A percentile compares a stretch with the other conserved stretches of the same genome.
Evolutionary conservation across 352 stramenopile genomes (phyloP).

Genomic region (Phytophthora chlamydospora): DNA sequence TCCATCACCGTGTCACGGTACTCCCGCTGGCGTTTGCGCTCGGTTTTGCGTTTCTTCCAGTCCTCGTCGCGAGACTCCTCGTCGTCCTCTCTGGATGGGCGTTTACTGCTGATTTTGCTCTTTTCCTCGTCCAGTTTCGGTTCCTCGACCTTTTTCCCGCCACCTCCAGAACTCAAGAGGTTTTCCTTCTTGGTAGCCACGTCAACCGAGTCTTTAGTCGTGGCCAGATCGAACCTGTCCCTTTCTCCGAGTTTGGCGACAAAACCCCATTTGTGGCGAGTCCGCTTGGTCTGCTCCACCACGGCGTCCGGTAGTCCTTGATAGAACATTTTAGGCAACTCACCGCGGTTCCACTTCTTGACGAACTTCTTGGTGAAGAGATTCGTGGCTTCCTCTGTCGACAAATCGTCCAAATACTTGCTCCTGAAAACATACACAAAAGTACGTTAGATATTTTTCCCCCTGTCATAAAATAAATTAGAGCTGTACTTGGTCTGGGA

Average conservation of each 20-base stretch:
- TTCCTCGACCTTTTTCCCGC: conserved; percentile 6
- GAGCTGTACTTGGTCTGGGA: conserved; percentile 48
- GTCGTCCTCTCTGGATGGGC: conserved; percentile 17
- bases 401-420: conserved; percentile 79
- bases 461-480: conserved; percentile 3
- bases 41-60: conserved; percentile 28
- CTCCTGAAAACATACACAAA: conserved; percentile 25
- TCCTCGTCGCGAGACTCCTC: conserved; percentile 34
- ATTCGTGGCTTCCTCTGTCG: conserved; percentile 52
- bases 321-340: conserved; percentile 71
- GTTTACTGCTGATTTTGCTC: conserved; percentile 6
- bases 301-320: conserved; percentile 59
- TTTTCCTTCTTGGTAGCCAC: conserved; percentile 67
- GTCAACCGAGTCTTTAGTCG: conserved; percentile 72
- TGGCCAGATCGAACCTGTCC: conserved; percentile 65
- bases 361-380: conserved; percentile 69
- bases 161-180: conserved; percentile 29
- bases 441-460: no score
- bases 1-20: conserved; percentile 58
- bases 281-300: conserved; percentile 72
- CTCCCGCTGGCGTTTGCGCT: conserved; percentile 45
- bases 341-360: conserved; percentile 66
- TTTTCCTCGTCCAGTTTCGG: conserved; percentile 6
- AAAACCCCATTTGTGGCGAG: conserved; percentile 77
- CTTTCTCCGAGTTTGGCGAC: conserved; percentile 60